Conservation (phyloP, 2,329 filamentous ascomycete genomes). For the Fusarium sp. region DNA sequence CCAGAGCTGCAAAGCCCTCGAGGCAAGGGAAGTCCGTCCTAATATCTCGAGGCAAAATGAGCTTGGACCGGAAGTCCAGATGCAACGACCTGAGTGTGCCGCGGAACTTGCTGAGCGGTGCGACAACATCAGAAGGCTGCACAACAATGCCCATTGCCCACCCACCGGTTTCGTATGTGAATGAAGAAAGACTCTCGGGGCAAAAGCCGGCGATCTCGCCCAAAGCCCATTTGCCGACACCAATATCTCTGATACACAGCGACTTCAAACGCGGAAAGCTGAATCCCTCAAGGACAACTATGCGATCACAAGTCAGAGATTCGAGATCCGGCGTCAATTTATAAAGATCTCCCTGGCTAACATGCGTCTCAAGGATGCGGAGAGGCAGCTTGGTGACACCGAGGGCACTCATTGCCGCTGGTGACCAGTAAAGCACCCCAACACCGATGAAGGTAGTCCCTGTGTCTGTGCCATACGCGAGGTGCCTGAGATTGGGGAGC, state of each 20-base stretch:
- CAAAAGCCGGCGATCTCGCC: slow-evolving; percentile 1
- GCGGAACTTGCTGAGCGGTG: slow-evolving; percentile 7
- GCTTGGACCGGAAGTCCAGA: slow-evolving; percentile 17
- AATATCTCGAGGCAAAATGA: not conserved
- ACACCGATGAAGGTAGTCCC: not conserved
- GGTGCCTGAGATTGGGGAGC: slow-evolving; percentile 3
- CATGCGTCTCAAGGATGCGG: slow-evolving; percentile 1
- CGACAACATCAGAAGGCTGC: slow-evolving; percentile 7
- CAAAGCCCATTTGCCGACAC: not conserved
- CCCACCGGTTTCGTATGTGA: slow-evolving; percentile 12
- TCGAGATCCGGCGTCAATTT: slow-evolving; percentile 7
- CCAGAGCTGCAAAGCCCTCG: slow-evolving; percentile 8
- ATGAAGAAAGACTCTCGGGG: slow-evolving; percentile 4
- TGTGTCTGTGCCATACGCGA: not conserved
- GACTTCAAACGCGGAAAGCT: slow-evolving; percentile 13
- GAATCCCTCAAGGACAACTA: not conserved
- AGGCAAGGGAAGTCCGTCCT: slow-evolving; percentile 10
- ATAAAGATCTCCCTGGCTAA: not conserved
- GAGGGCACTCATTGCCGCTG: slow-evolving; percentile 7
- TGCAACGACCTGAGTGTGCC: slow-evolving; percentile 17
- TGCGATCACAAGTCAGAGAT: not conserved
- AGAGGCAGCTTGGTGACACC: slow-evolving; percentile 7
- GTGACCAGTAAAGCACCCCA: not conserved
- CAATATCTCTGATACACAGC: not conserved
- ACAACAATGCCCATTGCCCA: not conserved